A percentile compares a stretch with the other conserved stretches of the same genome.
Evolutionary conservation across 2,329 filamentous ascomycete genomes (phyloP).

Genomic region (Neospermospora avenae): DNA sequence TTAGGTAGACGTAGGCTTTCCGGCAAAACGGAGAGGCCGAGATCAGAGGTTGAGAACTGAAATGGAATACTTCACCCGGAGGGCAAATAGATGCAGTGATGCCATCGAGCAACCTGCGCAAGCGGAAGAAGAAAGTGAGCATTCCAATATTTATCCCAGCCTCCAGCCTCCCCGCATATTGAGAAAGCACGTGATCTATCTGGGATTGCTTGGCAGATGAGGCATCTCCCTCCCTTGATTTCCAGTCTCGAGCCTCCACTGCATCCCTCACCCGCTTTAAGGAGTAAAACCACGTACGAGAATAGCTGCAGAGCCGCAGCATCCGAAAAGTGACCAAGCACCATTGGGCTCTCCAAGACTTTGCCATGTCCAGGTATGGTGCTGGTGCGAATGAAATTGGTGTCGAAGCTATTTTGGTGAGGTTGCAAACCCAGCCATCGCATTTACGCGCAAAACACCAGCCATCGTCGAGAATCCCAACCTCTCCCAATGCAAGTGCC

Average conservation of each 20-base stretch:
- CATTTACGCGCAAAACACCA: constrained; percentile 26
- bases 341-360: neutral
- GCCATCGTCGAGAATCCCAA: constrained; percentile 26
- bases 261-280: neutral
- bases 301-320: neutral
- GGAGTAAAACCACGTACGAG: neutral
- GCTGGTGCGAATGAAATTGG: neutral
- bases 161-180: neutral
- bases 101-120: neutral
- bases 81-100: neutral
- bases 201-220: neutral
- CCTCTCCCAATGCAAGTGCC: constrained; percentile 21
- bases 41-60: neutral
- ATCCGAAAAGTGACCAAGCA: neutral
- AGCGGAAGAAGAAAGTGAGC: neutral
- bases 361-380: no score
- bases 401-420: constrained; percentile 5
- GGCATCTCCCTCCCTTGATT: neutral
- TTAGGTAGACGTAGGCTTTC: no score
- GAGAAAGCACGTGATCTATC: neutral
- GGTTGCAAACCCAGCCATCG: constrained; percentile 17
- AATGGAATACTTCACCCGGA: neutral
- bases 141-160: no score
- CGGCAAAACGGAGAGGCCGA: neutral
- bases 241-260: neutral